Percentiles rank a stretch among this genome's conserved stretches.
phyloP scores from a whole-genome alignment of 352 stramenopile genomes.

The Globisporangium camurandrum region DNA sequence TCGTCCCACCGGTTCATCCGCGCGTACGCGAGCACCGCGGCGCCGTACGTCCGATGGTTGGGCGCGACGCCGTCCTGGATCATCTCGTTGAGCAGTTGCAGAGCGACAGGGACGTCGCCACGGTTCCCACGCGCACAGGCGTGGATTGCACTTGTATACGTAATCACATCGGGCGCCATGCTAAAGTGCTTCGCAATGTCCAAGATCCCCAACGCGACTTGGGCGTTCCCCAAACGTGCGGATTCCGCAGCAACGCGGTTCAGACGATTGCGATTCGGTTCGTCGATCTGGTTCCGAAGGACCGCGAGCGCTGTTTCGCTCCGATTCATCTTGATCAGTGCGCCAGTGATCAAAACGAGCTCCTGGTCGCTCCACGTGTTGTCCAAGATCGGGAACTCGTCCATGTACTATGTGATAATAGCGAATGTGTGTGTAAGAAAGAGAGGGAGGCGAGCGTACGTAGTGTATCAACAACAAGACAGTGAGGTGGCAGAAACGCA shows the following conservation, averaged over 20 bases:
- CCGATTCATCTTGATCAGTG: conserved; percentile 72
- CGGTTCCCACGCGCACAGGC: conserved; percentile 54
- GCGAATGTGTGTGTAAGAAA: neutral
- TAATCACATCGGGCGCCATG: conserved; percentile 58
- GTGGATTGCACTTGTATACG: conserved; percentile 77
- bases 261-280: conserved; percentile 34
- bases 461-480: no score
- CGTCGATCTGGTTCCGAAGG: conserved; percentile 51
- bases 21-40: conserved; percentile 57
- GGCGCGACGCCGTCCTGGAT: conserved; percentile 39
- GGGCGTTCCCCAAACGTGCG: conserved; percentile 52
- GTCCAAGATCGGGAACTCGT: conserved; percentile 57
- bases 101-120: conserved; percentile 36
- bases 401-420: conserved; percentile 35
- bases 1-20: conserved; percentile 62
- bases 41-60: conserved; percentile 73
- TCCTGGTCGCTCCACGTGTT: conserved; percentile 60
- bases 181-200: conserved; percentile 64
- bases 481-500: no score
- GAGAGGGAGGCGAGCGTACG: conserved; percentile 1
- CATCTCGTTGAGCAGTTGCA: conserved; percentile 80
- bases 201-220: conserved; percentile 59
- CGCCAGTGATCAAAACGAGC: conserved; percentile 64
- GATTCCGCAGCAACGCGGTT: conserved; percentile 67
- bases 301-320: conserved; percentile 44